Percentiles rank a stretch among this genome's conserved stretches.
phyloP scores from a whole-genome alignment of 2,329 filamentous ascomycete genomes.

The Ceratocystis huliohia region DNA sequence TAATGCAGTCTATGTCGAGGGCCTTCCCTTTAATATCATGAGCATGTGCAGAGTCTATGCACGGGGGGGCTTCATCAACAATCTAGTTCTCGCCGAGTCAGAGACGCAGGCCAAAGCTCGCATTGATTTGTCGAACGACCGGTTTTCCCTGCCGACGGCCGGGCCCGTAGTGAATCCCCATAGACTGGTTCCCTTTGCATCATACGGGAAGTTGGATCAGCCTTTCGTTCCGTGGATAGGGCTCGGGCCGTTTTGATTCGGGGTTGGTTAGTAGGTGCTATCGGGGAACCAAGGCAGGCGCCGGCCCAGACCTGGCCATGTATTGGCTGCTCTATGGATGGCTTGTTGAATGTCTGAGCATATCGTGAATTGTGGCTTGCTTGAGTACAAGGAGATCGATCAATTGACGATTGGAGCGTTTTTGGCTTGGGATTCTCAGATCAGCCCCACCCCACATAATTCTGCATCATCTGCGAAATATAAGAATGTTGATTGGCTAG shows the following conservation, averaged over 20 bases:
- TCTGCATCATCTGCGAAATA: too few species aligned
- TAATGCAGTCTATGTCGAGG: constrained; percentile 4
- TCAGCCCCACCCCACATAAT: too few species aligned
- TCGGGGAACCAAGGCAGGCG: too few species aligned
- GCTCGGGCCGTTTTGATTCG: constrained; percentile 2
- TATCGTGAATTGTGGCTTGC: too few species aligned
- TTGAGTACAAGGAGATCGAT: too few species aligned
- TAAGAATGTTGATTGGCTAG: too few species aligned
- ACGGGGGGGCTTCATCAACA: constrained; percentile 8
- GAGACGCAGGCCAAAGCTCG: neutral
- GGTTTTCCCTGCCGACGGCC: neutral
- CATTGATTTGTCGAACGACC: neutral
- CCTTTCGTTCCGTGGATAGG: neutral
- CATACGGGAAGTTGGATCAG: neutral
- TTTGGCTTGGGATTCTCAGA: too few species aligned
- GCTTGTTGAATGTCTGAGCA: too few species aligned
- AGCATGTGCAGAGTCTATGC: constrained; percentile 8
- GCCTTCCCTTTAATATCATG: neutral
- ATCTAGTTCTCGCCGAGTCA: neutral
- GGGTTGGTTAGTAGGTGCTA: neutral
- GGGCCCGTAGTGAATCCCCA: neutral
- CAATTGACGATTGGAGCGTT: too few species aligned
- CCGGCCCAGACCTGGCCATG: too few species aligned
- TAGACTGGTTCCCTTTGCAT: neutral
- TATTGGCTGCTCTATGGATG: too few species aligned